Percentiles rank a stretch among this genome's conserved stretches.
Conservation (phyloP, 805 yeast species). For the Myxozyma nipponensis region DNA sequence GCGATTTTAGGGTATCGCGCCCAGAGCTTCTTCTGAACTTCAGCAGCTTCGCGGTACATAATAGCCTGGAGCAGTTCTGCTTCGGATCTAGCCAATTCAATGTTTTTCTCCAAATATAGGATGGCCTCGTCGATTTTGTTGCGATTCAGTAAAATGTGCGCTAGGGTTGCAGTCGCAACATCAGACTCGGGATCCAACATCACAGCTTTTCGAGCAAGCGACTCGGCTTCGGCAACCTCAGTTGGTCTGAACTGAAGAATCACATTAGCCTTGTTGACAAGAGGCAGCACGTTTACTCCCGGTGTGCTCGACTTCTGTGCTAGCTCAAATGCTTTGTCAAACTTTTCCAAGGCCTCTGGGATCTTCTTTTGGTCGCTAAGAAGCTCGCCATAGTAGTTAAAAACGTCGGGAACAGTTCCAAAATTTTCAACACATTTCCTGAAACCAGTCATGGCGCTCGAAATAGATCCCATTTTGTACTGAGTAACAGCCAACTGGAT, state of each 20-base stretch:
- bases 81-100: constrained; percentile 73
- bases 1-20: constrained; percentile 29
- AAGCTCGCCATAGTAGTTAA: constrained; percentile 93
- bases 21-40: constrained; percentile 52
- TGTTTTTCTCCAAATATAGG: constrained; percentile 73
- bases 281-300: constrained; percentile 83
- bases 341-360: constrained; percentile 71
- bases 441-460: constrained; percentile 27
- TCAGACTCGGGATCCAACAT: constrained; percentile 84
- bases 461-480: constrained; percentile 47
- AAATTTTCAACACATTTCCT: constrained; percentile 50
- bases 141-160: constrained; percentile 82
- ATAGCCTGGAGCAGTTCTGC: constrained; percentile 89
- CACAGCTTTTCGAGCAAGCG: constrained; percentile 67
- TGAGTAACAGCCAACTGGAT: constrained; percentile 91
- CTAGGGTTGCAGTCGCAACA: constrained; percentile 83
- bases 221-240: constrained; percentile 53
- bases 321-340: constrained; percentile 78
- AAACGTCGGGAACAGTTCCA: constrained; percentile 86
- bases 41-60: constrained; percentile 79
- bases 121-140: constrained; percentile 81
- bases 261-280: constrained; percentile 81
- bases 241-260: constrained; percentile 40
- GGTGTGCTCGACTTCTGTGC: constrained; percentile 48
- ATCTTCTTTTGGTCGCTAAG: constrained; percentile 75